Conservation (phyloP, 768 basidiomycete species). For the Mycena galopus region DNA sequence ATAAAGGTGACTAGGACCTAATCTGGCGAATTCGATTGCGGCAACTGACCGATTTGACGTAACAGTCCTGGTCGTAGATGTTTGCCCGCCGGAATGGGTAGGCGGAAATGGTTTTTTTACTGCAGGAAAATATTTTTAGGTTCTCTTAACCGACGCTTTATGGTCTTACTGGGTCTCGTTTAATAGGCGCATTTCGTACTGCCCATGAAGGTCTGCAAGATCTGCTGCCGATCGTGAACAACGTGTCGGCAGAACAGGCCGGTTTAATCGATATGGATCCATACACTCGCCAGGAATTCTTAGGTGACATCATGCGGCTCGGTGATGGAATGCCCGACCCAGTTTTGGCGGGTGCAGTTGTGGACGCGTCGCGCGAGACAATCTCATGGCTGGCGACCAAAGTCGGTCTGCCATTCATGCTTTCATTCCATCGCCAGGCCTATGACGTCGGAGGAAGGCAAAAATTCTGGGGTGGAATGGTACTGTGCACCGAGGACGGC, state of each 20-base stretch:
- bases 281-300: conserved; percentile 68
- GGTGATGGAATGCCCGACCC: conserved; percentile 64
- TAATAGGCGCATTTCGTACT: conserved; percentile 54
- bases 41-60: conserved; percentile 4
- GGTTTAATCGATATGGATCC: conserved; percentile 67
- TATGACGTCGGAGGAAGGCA: conserved; percentile 73
- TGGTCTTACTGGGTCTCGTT: neutral
- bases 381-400: conserved; percentile 68
- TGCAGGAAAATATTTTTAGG: conserved; percentile 54
- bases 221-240: conserved; percentile 66
- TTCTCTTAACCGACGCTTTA: neutral
- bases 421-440: conserved; percentile 77
- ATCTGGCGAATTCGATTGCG: conserved; percentile 6
- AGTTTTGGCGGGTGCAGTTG: conserved; percentile 64
- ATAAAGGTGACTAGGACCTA: conserved; percentile 52
- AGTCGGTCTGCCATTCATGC: conserved; percentile 65
- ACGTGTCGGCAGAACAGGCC: conserved; percentile 58
- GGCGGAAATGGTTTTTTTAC: conserved; percentile 84
- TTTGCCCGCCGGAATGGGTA: conserved; percentile 72
- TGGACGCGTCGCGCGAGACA: conserved; percentile 67
- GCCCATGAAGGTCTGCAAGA: conserved; percentile 73
- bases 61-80: conserved; percentile 72
- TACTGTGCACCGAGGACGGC: conserved; percentile 70
- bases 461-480: conserved; percentile 81
- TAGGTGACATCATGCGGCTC: conserved; percentile 72